Evolutionary conservation across 306 rosid genomes (phyloP).

Genomic region (Acmispon strigosus): DNA sequence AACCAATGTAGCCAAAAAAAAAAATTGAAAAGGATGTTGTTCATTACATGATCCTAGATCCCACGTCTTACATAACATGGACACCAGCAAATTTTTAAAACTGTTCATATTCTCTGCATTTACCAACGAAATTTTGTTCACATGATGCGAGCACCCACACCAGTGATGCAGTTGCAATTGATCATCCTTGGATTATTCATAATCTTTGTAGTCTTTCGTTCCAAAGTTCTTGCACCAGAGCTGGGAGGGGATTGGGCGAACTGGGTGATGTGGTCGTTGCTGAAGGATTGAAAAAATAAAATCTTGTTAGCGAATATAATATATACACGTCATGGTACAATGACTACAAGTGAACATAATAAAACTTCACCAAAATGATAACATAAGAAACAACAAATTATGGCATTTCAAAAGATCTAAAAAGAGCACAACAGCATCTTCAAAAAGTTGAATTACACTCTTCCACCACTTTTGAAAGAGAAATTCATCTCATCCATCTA

Average conservation of each 20-base stretch:
- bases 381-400: neutral
- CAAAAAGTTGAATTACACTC: constrained; percentile 14
- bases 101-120: constrained; percentile 30
- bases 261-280: constrained; percentile 97
- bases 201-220: constrained; percentile 75
- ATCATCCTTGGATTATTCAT: constrained; percentile 26
- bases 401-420: neutral
- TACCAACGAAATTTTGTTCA: constrained; percentile 19
- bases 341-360: neutral
- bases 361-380: too few relatives aligned
- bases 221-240: constrained; percentile 97
- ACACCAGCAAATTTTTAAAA: constrained; percentile 25
- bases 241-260: constrained; percentile 98
- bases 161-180: constrained; percentile 18
- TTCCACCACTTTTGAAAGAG: constrained; percentile 2
- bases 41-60: constrained; percentile 27
- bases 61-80: constrained; percentile 10
- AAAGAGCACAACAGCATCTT: neutral
- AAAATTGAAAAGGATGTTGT: neutral
- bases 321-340: neutral
- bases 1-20: constrained; percentile 2
- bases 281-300: constrained; percentile 35
- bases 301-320: constrained; percentile 18
- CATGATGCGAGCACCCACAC: constrained; percentile 4
- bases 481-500: constrained; percentile 12